A percentile compares a stretch with the other conserved stretches of the same genome.
phyloP scores from a whole-genome alignment of 352 stramenopile species.

The Phytophthora parvispora region DNA sequence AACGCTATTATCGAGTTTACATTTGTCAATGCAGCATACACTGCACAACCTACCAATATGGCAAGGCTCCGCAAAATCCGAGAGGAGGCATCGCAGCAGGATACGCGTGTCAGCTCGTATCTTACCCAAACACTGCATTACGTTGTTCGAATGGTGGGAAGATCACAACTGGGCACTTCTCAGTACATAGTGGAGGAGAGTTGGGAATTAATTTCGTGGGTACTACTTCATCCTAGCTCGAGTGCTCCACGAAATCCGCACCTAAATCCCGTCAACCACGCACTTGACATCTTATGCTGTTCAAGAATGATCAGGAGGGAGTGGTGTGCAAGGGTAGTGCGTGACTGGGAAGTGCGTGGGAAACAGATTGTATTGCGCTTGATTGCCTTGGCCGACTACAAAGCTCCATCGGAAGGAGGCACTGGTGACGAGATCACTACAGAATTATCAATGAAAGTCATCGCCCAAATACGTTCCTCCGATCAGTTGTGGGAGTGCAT shows the following conservation, averaged over 20 bases:
- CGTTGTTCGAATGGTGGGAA: constrained; percentile 9
- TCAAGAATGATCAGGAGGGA: not conserved
- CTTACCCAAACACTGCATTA: constrained; percentile 1
- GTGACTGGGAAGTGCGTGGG: constrained; percentile 13
- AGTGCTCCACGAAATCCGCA: not conserved
- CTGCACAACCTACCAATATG: not conserved
- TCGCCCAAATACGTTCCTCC: not conserved
- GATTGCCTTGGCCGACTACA: not conserved
- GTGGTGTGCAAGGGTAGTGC: not conserved
- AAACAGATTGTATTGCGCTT: constrained; percentile 10
- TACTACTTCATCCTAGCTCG: constrained; percentile 6
- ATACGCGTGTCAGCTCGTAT: constrained; percentile 1
- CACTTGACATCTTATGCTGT: constrained; percentile 7
- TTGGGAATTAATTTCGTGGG: constrained; percentile 7
- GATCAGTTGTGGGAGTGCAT: constrained; percentile 7
- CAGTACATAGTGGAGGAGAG: not conserved
- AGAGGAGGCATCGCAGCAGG: not conserved
- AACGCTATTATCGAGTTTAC: constrained; percentile 27
- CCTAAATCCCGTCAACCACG: not conserved
- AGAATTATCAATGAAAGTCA: constrained; percentile 1
- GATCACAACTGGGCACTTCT: not conserved
- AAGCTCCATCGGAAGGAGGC: not conserved
- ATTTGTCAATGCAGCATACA: constrained; percentile 12
- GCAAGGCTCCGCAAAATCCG: not conserved
- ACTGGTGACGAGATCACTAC: not conserved